Base-by-base conservation (phyloP, 2,329 filamentous ascomycete species). In the Botrytis hyacinthi region DNA sequence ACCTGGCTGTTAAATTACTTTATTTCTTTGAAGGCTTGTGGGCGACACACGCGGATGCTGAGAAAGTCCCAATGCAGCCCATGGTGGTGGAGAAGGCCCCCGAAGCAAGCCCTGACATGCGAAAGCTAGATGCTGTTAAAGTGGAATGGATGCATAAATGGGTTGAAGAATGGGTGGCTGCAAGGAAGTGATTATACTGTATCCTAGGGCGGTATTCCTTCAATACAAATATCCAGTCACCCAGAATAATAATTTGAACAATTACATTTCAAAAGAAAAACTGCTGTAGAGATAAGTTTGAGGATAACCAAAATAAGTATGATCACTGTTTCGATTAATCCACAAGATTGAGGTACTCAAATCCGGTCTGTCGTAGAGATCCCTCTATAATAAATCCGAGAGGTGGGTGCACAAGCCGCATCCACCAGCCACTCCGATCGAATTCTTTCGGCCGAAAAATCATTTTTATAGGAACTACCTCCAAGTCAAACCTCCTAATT, bases 91-190 rank as follows among this genome's bases (percentile, higher is more conserved):
- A 44, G 35, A 26, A 42, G 35, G 51, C 37, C 8, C 35, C 44
- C n/a, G 29, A 32, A n/a, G 35, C 35, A 22, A 70, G 67, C 32
- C 22, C 35, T 37, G n/a, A 37, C 7, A 44, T 60, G 35, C n/a
- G 51, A n/a, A 44, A 70, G 7, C 26, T 69, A 9, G 51, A 60
- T 51, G 35, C 26, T 22, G 37, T 70, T 35, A 44, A 44, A 20
- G 48, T 42, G 37, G 16, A 70, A 44, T 60, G 48, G 51, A 70
- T 70, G 67, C 48, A 54, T n/a, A 70, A 70, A 42, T 70, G 67
- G 67, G 51, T 42, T 42, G 67, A 44, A 32, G 51, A 44, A 44
- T 70, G 67, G 67, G n/a, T 70, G 18, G 37, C 32, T 46, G 32
- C 48, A 46, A 54, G 40, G 63, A 35, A 35, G 20, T 32, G 63